A percentile compares a stretch with the other conserved stretches of the same genome.
phyloP scores from a whole-genome alignment of 208 protist species.

The Lotmaria passim region DNA sequence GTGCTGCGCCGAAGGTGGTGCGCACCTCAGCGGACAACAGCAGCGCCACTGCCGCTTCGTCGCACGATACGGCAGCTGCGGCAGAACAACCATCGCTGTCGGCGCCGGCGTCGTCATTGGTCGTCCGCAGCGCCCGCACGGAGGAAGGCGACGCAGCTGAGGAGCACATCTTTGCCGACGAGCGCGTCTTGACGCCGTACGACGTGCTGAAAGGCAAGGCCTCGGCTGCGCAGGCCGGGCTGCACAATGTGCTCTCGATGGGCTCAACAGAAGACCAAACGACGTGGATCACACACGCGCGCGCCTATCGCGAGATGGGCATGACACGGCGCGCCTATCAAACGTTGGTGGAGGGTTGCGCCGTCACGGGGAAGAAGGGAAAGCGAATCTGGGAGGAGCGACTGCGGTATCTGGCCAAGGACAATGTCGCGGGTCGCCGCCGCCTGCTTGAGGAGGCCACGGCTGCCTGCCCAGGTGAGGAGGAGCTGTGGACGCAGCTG shows the following conservation, averaged over 20 bases:
- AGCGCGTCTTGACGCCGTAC: slow-evolving; percentile 67
- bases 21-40: neutral
- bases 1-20: neutral
- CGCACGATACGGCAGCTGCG: neutral
- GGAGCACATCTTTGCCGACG: slow-evolving; percentile 74
- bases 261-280: slow-evolving; percentile 81
- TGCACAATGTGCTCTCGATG: slow-evolving; percentile 73
- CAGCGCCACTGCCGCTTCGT: neutral
- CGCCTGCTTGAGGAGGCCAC: slow-evolving; percentile 77
- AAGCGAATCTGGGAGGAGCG: slow-evolving; percentile 83
- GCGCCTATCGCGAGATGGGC: slow-evolving; percentile 77
- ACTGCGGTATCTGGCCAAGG: slow-evolving; percentile 40
- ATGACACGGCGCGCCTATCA: slow-evolving; percentile 61
- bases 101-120: slow-evolving; percentile 11
- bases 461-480: slow-evolving; percentile 47
- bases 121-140: slow-evolving; percentile 69
- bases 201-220: slow-evolving; percentile 61
- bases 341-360: slow-evolving; percentile 74
- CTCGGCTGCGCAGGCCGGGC: slow-evolving; percentile 39
- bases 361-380: slow-evolving; percentile 60
- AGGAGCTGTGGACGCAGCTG: slow-evolving; percentile 74
- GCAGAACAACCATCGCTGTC: neutral
- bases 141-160: slow-evolving; percentile 73
- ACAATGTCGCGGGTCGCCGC: slow-evolving; percentile 48
- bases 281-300: slow-evolving; percentile 84